Evolutionary conservation across 352 stramenopile genomes (phyloP).

Genomic region (Globisporangium canariense): DNA sequence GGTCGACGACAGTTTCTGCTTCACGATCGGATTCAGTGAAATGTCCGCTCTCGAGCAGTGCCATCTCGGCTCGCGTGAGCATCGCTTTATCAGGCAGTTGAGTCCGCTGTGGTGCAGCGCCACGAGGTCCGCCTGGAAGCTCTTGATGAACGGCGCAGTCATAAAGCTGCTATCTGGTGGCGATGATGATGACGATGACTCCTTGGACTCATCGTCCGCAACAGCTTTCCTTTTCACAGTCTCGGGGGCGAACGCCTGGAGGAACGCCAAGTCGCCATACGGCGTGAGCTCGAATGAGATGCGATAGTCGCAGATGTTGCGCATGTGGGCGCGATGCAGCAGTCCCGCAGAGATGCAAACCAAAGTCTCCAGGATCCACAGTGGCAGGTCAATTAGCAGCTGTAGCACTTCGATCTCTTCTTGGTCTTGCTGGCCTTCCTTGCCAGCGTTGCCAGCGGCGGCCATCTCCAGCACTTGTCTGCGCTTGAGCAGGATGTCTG

Average conservation of each 20-base stretch:
- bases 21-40: constrained; percentile 65
- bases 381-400: constrained; percentile 48
- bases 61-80: constrained; percentile 74
- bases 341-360: constrained; percentile 65
- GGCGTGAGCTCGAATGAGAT: constrained; percentile 79
- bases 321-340: constrained; percentile 66
- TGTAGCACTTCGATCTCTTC: constrained; percentile 22
- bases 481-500: constrained; percentile 43
- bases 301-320: constrained; percentile 74
- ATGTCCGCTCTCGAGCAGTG: constrained; percentile 72
- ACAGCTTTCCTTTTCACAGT: constrained; percentile 22
- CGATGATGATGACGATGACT: constrained; percentile 11
- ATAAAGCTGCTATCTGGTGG: constrained; percentile 21
- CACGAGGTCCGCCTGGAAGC: constrained; percentile 55
- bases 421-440: constrained; percentile 15
- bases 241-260: constrained; percentile 70
- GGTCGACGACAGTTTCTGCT: constrained; percentile 55
- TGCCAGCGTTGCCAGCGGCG: constrained; percentile 1
- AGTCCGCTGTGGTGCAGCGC: constrained; percentile 50
- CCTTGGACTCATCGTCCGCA: constrained; percentile 19
- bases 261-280: constrained; percentile 74
- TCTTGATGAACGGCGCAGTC: constrained; percentile 53
- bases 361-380: constrained; percentile 68
- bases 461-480: constrained; percentile 24
- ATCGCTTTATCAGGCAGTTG: constrained; percentile 47